Evolutionary conservation across 2,329 filamentous ascomycete genomes (phyloP).

Genomic region (Orbilia oligospora): DNA sequence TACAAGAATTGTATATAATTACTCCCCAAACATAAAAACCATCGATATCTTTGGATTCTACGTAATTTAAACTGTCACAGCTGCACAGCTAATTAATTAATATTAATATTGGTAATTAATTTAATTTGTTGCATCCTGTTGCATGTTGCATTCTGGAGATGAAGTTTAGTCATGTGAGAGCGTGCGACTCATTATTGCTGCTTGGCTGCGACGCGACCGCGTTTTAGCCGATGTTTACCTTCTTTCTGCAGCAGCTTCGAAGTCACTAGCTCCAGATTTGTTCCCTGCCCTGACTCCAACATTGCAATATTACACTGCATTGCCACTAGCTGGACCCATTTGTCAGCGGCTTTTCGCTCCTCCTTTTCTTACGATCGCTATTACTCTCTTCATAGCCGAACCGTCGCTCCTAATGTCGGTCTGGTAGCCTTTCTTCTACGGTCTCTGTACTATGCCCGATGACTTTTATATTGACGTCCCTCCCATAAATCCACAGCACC

Average conservation of each 20-base stretch:
- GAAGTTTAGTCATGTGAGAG: conserved; percentile 42
- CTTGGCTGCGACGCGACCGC: conserved; percentile 30
- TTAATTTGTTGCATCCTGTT: too few species aligned
- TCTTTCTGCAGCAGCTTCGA: conserved; percentile 30
- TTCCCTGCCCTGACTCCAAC: background rate
- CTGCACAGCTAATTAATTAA: too few species aligned
- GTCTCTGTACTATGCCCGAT: conserved; percentile 59
- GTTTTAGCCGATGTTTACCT: conserved; percentile 39
- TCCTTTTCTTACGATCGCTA: conserved; percentile 8
- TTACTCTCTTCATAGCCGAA: background rate
- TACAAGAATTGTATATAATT: too few species aligned
- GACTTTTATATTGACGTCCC: conserved; percentile 61
- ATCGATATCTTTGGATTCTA: too few species aligned
- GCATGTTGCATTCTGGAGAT: conserved; percentile 22
- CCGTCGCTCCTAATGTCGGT: conserved; percentile 21
- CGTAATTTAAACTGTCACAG: too few species aligned
- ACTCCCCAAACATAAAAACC: too few species aligned
- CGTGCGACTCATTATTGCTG: conserved; percentile 51
- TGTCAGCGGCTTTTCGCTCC: conserved; percentile 44
- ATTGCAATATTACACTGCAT: background rate
- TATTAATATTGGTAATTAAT: too few species aligned
- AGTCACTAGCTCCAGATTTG: background rate
- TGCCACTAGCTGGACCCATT: conserved; percentile 34
- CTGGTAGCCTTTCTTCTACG: conserved; percentile 15
- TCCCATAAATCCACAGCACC: conserved; percentile 52